Base-by-base conservation (phyloP, 164 flowering plant species). In the Buxus sempervirens region DNA sequence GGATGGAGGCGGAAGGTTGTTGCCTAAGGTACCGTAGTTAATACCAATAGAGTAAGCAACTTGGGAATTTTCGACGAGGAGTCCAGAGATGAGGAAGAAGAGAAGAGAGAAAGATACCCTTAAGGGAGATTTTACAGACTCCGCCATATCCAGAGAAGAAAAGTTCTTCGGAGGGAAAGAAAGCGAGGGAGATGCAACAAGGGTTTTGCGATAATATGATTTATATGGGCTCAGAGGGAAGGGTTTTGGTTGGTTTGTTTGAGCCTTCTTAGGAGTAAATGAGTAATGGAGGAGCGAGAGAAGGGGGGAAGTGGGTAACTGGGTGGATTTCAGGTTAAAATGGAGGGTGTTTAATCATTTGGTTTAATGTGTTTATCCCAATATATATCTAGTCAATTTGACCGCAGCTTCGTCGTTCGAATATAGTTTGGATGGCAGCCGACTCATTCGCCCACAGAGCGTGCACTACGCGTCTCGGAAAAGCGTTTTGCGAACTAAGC, bases 1-100 rank as follows among this genome's bases (percentile, higher is more conserved):
- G 14, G 85, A 20, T 0, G 98, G 93, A 1, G 94, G 80, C 0
- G 96, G 96, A 60, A 93, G 98, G 86, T 91, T 86, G 81, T 88
- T 68, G 10, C 69, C 97, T 2, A 87, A 68, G 22, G 91, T 90
- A 66, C 98, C 98, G 68, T 93, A 91, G 88, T 88, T 90, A 32
- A 93, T 89, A 0, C 97, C 98, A 74, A 93, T 81, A 66, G 85
- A 71, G 65, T 65, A 21, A 8, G 58, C 75, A 24, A 78, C 28
- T 55, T 78, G 21, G 66, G 70, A 22, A 65, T 63, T 26, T 42
- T 65, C 74, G 71, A 80, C 67, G 76, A 69, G 55, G 62, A 62
- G 58, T 16, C 70, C 1, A n/a, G 62, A 38, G 14, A 61, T 24
- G 38, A 64, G 27, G 14, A 57, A n/a, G 60, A 57, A 14, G 13